A percentile compares a stretch with the other conserved stretches of the same genome.
Evolutionary conservation across 306 rosid genomes (phyloP).

Genomic region (Corylus heterophylla): DNA sequence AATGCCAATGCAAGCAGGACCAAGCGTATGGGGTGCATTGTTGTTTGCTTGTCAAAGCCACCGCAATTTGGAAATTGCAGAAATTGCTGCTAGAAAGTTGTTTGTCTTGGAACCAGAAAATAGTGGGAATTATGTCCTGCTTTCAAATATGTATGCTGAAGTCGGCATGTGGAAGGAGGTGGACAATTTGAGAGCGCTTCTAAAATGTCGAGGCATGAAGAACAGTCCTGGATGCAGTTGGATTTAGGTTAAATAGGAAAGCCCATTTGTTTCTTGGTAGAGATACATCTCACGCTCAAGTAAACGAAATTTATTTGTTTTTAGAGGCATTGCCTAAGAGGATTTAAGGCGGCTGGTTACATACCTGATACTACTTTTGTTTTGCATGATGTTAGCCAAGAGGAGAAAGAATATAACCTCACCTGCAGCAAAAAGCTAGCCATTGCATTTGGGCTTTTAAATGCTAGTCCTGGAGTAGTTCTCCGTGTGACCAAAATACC

Average conservation of each 20-base stretch:
- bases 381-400: slow-evolving; percentile 14
- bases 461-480: neutral
- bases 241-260: slow-evolving; percentile 5
- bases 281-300: slow-evolving; percentile 19
- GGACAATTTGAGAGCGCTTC: slow-evolving; percentile 9
- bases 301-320: neutral
- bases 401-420: slow-evolving; percentile 10
- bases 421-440: slow-evolving; percentile 14
- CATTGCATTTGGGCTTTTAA: slow-evolving; percentile 8
- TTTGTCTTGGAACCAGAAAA: slow-evolving; percentile 11
- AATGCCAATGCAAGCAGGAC: slow-evolving; percentile 42
- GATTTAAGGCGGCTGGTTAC: slow-evolving; percentile 7
- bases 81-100: slow-evolving; percentile 8
- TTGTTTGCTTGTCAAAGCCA: slow-evolving; percentile 6
- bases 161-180: slow-evolving; percentile 22
- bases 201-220: slow-evolving; percentile 22
- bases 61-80: slow-evolving; percentile 14
- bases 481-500: slow-evolving; percentile 6
- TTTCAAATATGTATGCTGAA: slow-evolving; percentile 22
- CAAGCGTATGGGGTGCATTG: slow-evolving; percentile 24
- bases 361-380: slow-evolving; percentile 1
- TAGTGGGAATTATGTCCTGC: slow-evolving; percentile 17
- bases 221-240: slow-evolving; percentile 23
- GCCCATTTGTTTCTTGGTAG: slow-evolving; percentile 11
- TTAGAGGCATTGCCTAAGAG: slow-evolving; percentile 17